Evolutionary conservation across 2,329 filamentous ascomycete species (phyloP), one percentile per base, ranked within the genome.

Genomic region (Balansia obtecta): DNA sequence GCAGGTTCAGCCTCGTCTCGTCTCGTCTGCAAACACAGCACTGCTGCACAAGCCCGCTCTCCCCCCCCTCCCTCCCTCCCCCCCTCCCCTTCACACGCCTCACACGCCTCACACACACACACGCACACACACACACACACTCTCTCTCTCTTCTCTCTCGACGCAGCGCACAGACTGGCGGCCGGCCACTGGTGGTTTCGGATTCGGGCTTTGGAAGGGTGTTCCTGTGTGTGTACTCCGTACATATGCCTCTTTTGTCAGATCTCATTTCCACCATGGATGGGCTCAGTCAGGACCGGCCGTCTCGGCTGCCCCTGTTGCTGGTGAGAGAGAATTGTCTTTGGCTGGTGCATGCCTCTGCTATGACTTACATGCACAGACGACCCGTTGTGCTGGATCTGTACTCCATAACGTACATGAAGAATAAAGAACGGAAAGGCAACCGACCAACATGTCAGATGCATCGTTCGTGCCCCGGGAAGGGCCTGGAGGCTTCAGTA

Each of bases 1-100:
- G 27, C 27, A 27, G 27, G 27, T 27, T 27, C 27, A 27, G 27
- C 27, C 27, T 27, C 27, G 27, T 27, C 27, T 46, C 48, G 51
- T 48, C 51, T 53, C 49, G 41, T 44, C 48, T 43, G 48, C 11
- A 45, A 45, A 41, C 46, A 30, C 46, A 10, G 16, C 30, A 30
- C n/a, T n/a, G n/a, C n/a, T n/a, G 33, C 45, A 15, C 27, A 18
- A 37, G 34, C 34, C 34, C 27, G 15, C 44, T 51, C 22, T 48
- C 44, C 4, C 20, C 4, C 20, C 20, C 20, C n/a, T n/a, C n/a
- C n/a, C n/a, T n/a, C n/a, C n/a, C n/a, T n/a, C n/a, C n/a, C n/a
- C n/a, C n/a, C n/a, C n/a, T n/a, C n/a, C n/a, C n/a, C n/a, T n/a
- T n/a, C n/a, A n/a, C n/a, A n/a, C n/a, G n/a, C n/a, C n/a, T n/a